Percentiles rank a stretch among this genome's conserved stretches.
These are phyloP conservation scores for Aspergillus arachidicola DNA, from an alignment of 2,329 filamentous ascomycete genomes.

Conservation along the genomic window DNA sequence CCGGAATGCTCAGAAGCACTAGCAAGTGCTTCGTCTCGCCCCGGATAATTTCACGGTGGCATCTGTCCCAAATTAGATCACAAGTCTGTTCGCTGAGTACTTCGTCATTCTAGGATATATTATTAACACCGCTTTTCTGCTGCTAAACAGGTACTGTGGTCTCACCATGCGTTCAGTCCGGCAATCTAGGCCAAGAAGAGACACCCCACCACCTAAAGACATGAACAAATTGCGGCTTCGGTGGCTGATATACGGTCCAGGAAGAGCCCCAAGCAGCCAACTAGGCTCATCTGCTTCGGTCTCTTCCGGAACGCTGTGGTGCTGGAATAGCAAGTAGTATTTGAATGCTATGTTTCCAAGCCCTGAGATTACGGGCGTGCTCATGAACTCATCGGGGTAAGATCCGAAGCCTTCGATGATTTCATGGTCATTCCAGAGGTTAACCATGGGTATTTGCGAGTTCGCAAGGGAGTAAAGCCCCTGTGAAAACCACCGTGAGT, in stretches of 20 bases:
- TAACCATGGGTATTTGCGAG: constrained; percentile 96
- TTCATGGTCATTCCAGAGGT: constrained; percentile 96
- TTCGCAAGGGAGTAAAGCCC: constrained; percentile 91
- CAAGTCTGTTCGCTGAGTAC: constrained; percentile 80
- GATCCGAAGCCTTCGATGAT: constrained; percentile 91
- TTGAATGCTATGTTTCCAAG: constrained; percentile 93
- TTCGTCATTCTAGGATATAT: constrained; percentile 61
- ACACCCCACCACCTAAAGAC: constrained; percentile 74
- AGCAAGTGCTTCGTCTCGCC: constrained; percentile 88
- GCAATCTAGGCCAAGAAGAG: constrained; percentile 85
- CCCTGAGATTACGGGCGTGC: constrained; percentile 83
- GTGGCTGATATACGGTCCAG: constrained; percentile 89
- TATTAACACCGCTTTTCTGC: constrained; percentile 24
- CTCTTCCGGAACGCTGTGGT: constrained; percentile 83
- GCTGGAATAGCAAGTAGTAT: constrained; percentile 98
- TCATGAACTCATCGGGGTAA: constrained; percentile 90
- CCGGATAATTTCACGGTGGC: constrained; percentile 77
- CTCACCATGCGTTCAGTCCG: constrained; percentile 79
- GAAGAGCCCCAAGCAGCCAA: constrained; percentile 78
- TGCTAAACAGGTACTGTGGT: background rate
- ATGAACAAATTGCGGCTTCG: constrained; percentile 84
- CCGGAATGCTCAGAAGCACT: constrained; percentile 80
- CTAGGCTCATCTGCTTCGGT: constrained; percentile 83
- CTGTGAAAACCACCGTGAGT: constrained; percentile 94
- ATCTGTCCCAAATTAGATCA: constrained; percentile 82